Evolutionary conservation across 345 rosid species (phyloP).

Genomic region (Barbarea vulgaris): DNA sequence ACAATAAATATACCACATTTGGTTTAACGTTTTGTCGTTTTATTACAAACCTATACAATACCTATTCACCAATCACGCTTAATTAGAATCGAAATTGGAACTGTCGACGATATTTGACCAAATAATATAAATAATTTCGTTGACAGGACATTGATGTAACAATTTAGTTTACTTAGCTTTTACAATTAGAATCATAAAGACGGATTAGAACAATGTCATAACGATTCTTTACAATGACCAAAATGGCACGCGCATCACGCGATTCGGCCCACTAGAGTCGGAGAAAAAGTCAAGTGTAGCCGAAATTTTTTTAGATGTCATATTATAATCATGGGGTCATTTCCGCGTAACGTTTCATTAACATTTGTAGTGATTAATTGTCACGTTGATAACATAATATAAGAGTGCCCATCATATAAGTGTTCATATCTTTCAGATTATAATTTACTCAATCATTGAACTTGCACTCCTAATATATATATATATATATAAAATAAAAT

Average conservation of each 20-base stretch:
- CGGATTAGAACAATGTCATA: conserved; percentile 42
- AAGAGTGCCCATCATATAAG: not conserved
- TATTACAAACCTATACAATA: conserved; percentile 21
- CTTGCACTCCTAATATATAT: not conserved
- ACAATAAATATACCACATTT: not conserved
- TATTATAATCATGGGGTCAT: conserved; percentile 9
- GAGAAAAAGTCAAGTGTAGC: conserved; percentile 4
- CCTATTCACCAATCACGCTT: conserved; percentile 43
- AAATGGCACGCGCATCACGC: conserved; percentile 51
- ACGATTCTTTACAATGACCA: conserved; percentile 47
- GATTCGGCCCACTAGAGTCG: conserved; percentile 18
- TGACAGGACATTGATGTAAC: conserved; percentile 32
- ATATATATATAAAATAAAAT: no score
- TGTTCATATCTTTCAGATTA: not conserved
- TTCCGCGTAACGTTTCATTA: not conserved
- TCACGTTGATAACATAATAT: not conserved
- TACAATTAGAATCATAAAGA: conserved; percentile 27
- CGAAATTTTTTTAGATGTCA: conserved; percentile 18
- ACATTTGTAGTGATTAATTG: not conserved
- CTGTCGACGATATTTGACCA: conserved; percentile 22
- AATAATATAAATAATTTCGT: conserved; percentile 12
- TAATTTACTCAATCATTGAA: no score
- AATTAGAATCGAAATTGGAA: conserved; percentile 37
- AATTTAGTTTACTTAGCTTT: not conserved
- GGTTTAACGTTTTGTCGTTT: conserved; percentile 49